Conservation (phyloP, 495 filamentous ascomycete genomes). For the Annulohypoxylon nitens region DNA sequence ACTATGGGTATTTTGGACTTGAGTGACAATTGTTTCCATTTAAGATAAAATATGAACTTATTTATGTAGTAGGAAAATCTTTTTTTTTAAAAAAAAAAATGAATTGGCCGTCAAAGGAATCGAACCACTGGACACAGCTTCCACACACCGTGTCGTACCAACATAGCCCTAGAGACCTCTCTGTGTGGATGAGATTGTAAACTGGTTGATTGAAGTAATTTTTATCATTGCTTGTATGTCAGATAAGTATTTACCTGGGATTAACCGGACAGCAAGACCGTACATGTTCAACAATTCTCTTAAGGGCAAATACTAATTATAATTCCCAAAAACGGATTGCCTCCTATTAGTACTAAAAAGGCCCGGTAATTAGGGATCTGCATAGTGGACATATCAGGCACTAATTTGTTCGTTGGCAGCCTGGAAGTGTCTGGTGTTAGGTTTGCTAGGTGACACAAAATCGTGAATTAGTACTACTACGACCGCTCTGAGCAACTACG, state of each 20-base stretch:
- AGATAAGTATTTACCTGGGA: neutral
- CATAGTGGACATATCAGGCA: too few relatives aligned
- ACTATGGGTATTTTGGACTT: too few relatives aligned
- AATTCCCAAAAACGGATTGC: too few relatives aligned
- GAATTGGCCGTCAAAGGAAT: neutral
- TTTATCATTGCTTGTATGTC: neutral
- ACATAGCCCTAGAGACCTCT: neutral
- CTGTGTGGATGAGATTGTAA: neutral
- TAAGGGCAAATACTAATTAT: neutral
- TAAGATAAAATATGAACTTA: neutral
- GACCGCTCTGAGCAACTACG: too few relatives aligned
- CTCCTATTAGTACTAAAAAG: too few relatives aligned
- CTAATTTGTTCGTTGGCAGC: too few relatives aligned
- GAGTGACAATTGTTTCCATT: neutral
- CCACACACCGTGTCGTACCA: neutral
- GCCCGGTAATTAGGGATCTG: too few relatives aligned
- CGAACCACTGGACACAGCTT: neutral
- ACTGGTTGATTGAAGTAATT: neutral
- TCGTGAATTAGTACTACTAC: too few relatives aligned
- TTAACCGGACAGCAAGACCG: neutral
- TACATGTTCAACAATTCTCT: neutral
- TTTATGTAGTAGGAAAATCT: too few relatives aligned
- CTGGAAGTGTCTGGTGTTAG: too few relatives aligned
- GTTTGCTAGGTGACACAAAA: too few relatives aligned
- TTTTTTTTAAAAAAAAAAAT: neutral